These are phyloP conservation scores for Entelexis sorbosivorans DNA, from an alignment of 1,139 yeast species.

Conservation along the genomic window DNA sequence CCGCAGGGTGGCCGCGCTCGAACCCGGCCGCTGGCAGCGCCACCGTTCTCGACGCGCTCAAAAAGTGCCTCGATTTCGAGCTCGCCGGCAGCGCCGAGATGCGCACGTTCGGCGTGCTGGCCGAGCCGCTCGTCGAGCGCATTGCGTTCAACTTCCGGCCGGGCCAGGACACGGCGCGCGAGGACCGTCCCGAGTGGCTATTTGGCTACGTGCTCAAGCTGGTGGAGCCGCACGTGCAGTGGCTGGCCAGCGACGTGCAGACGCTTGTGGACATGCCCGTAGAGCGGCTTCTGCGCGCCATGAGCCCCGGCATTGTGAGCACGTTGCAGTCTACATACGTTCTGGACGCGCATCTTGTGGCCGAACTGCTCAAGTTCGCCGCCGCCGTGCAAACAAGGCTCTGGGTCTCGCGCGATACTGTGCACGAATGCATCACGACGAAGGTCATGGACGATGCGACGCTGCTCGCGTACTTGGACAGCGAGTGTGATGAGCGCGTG, in stretches of 20 bases:
- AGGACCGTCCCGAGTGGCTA: slow-evolving; percentile 77
- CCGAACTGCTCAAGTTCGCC: slow-evolving; percentile 13
- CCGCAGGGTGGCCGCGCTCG: slow-evolving; percentile 25
- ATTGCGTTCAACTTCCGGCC: slow-evolving; percentile 66
- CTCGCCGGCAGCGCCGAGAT: neutral
- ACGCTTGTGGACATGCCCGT: slow-evolving; percentile 29
- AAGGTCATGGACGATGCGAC: neutral
- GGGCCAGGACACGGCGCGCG: slow-evolving; percentile 47
- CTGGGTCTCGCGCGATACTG: neutral
- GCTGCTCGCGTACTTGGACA: neutral
- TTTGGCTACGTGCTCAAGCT: slow-evolving; percentile 45
- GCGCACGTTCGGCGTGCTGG: slow-evolving; percentile 38
- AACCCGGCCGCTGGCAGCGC: slow-evolving; percentile 12
- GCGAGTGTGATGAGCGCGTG: neutral
- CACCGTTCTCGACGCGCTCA: neutral
- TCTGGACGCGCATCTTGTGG: slow-evolving; percentile 11
- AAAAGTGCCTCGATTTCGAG: slow-evolving; percentile 2
- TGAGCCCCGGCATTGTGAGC: slow-evolving; percentile 35
- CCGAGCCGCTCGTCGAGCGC: slow-evolving; percentile 48
- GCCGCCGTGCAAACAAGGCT: slow-evolving; percentile 4
- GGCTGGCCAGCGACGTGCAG: slow-evolving; percentile 30
- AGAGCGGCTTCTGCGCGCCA: slow-evolving; percentile 46
- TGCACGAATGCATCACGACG: neutral
- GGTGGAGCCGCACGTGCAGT: slow-evolving; percentile 36
- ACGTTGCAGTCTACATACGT: slow-evolving; percentile 5